phyloP scores from a whole-genome alignment of 2,329 filamentous ascomycete genomes.

The Pleomassaria siparia region DNA sequence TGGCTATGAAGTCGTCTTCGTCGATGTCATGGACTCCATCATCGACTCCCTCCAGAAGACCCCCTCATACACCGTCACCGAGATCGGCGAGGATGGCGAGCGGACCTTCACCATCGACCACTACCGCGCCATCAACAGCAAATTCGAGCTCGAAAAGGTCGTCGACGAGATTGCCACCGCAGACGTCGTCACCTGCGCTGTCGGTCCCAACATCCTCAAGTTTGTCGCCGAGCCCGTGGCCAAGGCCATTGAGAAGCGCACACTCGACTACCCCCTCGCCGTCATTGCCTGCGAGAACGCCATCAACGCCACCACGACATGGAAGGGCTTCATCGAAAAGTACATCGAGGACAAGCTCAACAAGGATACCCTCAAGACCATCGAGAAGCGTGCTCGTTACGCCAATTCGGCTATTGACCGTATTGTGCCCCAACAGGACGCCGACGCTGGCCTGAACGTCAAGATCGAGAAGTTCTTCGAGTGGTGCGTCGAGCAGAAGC shows the following conservation, averaged over 20 bases:
- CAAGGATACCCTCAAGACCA: constrained; percentile 64
- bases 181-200: constrained; percentile 92
- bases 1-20: constrained; percentile 93
- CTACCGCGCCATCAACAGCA: constrained; percentile 96
- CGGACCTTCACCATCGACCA: constrained; percentile 83
- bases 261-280: constrained; percentile 67
- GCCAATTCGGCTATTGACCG: constrained; percentile 98
- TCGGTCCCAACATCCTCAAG: constrained; percentile 92
- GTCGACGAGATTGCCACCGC: constrained; percentile 83
- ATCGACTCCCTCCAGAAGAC: constrained; percentile 77
- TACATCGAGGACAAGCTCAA: constrained; percentile 66
- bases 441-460: constrained; percentile 80
- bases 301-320: constrained; percentile 88
- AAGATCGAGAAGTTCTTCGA: constrained; percentile 98
- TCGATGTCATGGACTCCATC: constrained; percentile 84
- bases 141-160: constrained; percentile 77
- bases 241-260: constrained; percentile 82
- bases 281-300: constrained; percentile 99
- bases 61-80: constrained; percentile 84
- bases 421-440: constrained; percentile 89
- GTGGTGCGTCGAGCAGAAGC: constrained; percentile 91
- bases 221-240: constrained; percentile 96
- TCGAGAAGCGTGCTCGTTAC: constrained; percentile 77
- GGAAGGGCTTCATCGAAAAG: constrained; percentile 77
- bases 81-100: constrained; percentile 84